Conservation (phyloP, 306 rosid species). For the Cucumis hystrix region DNA sequence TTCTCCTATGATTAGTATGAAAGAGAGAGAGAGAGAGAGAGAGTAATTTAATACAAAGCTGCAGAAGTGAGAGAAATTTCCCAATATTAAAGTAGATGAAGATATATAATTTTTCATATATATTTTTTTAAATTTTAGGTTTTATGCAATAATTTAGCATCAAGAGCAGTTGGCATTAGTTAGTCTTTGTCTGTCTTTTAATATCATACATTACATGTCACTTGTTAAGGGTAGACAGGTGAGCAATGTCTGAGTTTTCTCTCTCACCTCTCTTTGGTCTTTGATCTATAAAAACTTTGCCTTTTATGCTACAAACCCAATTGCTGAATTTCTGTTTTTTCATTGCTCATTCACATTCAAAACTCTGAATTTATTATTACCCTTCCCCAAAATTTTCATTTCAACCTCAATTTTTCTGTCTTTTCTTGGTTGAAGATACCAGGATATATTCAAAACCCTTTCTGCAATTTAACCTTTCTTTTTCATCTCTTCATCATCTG, state of each 20-base stretch:
- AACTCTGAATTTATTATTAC: constrained; percentile 27
- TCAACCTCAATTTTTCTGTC: constrained; percentile 7
- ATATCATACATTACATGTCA: constrained; percentile 61
- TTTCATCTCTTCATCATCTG: too few species aligned
- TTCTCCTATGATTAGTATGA: constrained; percentile 5
- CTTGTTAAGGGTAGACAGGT: constrained; percentile 50
- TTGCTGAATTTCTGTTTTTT: constrained; percentile 34
- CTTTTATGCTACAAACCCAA: constrained; percentile 32
- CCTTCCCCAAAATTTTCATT: neutral
- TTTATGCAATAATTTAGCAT: constrained; percentile 49
- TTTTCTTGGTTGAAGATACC: constrained; percentile 26
- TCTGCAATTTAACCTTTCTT: constrained; percentile 4
- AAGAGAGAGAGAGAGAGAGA: neutral
- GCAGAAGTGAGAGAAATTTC: constrained; percentile 10
- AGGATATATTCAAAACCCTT: constrained; percentile 32
- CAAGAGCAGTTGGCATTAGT: constrained; percentile 93
- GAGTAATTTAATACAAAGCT: constrained; percentile 2
- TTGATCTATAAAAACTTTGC: constrained; percentile 45
- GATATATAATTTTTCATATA: neutral
- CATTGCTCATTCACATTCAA: constrained; percentile 13
- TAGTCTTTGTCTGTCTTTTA: constrained; percentile 45
- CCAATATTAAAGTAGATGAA: constrained; percentile 21
- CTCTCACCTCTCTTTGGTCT: constrained; percentile 23
- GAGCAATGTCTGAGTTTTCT: constrained; percentile 14
- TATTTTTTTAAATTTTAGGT: neutral